Evolutionary conservation across 306 rosid species (phyloP).

Genomic region (Lagenaria siceraria): DNA sequence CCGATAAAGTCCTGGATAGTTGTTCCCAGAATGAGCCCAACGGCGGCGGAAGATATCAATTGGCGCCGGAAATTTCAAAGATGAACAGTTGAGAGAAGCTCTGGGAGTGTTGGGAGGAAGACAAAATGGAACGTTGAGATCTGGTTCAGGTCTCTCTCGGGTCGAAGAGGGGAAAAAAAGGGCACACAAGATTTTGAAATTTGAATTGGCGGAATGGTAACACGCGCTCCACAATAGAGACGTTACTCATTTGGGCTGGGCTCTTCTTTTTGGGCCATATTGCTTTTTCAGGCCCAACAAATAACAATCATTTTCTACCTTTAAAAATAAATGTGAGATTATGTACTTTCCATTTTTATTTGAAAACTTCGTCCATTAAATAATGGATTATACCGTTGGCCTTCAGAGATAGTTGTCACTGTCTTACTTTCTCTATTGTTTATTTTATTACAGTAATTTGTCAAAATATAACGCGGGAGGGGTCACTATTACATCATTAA

Average conservation of each 20-base stretch:
- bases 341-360: neutral
- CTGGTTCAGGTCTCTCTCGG: neutral
- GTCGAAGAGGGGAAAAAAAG: constrained; percentile 4
- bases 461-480: neutral
- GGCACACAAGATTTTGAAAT: constrained; percentile 6
- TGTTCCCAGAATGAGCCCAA: neutral
- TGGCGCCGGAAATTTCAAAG: neutral
- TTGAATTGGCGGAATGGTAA: constrained; percentile 1
- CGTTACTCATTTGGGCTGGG: constrained; percentile 3
- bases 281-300: neutral
- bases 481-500: neutral
- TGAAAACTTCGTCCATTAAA: neutral
- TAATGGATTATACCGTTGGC: neutral
- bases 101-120: neutral
- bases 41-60: neutral
- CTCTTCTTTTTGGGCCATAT: neutral
- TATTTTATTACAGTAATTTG: neutral
- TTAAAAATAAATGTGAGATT: neutral
- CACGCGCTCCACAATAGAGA: constrained; percentile 6
- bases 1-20: neutral
- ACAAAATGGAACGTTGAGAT: constrained; percentile 6
- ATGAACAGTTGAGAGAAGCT: neutral
- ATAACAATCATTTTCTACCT: neutral
- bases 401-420: neutral
- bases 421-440: neutral